Evolutionary conservation across 2,329 filamentous ascomycete species (phyloP).

Genomic region (Fusarium sp.): DNA sequence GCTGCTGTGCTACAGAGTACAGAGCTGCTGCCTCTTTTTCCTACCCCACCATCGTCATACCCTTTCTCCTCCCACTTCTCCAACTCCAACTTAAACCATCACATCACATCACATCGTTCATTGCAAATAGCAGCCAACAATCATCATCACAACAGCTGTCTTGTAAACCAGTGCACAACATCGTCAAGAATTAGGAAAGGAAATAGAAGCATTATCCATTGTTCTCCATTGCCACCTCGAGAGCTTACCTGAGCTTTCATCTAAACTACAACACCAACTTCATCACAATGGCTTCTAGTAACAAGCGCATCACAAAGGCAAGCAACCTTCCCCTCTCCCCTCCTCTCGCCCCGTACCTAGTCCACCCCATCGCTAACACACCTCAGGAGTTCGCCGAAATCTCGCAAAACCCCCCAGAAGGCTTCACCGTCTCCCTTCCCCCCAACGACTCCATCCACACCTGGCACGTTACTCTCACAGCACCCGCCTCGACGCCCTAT

Average conservation of each 20-base stretch:
- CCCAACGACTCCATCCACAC: conserved; percentile 64
- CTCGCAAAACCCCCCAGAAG: conserved; percentile 62
- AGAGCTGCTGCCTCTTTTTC: conserved; percentile 19
- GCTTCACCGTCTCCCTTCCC: conserved; percentile 64
- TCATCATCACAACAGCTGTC: not conserved
- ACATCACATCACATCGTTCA: not conserved
- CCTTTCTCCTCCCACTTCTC: conserved; percentile 14
- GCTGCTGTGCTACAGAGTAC: conserved; percentile 13
- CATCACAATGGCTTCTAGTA: conserved; percentile 54
- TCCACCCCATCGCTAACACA: conserved; percentile 13
- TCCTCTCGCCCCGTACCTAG: not conserved
- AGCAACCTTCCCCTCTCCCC: not conserved
- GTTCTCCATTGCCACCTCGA: not conserved
- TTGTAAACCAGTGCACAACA: not conserved
- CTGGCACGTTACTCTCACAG: conserved; percentile 66
- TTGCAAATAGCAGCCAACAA: not conserved
- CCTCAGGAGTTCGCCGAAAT: conserved; percentile 69
- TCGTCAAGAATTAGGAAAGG: conserved; percentile 1
- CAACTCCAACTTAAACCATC: conserved; percentile 15
- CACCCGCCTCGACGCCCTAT: conserved; percentile 64
- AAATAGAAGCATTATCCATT: not conserved
- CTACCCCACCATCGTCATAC: conserved; percentile 46
- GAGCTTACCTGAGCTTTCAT: not conserved
- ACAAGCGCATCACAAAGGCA: conserved; percentile 64
- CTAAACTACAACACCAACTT: conserved; percentile 3